Evolutionary conservation across 805 yeast species (phyloP).

Genomic region (Candida maris): DNA sequence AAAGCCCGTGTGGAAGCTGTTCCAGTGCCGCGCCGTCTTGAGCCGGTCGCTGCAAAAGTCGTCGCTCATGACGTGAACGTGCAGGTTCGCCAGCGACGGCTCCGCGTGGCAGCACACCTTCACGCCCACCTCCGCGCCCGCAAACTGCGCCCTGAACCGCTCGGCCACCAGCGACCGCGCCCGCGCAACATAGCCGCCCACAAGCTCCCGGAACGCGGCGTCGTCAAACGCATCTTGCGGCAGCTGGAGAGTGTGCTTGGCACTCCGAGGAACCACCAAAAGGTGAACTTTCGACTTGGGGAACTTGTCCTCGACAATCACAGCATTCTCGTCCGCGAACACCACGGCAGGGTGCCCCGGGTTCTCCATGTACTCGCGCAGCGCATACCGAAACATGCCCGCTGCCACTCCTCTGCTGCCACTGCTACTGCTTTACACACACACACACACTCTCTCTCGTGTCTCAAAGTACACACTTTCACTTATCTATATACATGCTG

Average conservation of each 20-base stretch:
- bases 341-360: constrained; percentile 45
- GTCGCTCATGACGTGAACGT: constrained; percentile 66
- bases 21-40: constrained; percentile 64
- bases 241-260: constrained; percentile 37
- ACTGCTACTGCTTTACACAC: too few species aligned
- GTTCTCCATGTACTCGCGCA: constrained; percentile 43
- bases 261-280: constrained; percentile 54
- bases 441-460: too few species aligned
- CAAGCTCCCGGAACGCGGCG: constrained; percentile 26
- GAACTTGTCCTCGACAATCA: constrained; percentile 55
- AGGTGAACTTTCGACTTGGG: constrained; percentile 64
- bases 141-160: constrained; percentile 16
- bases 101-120: constrained; percentile 63
- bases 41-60: constrained; percentile 55
- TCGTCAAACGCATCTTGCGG: constrained; percentile 51
- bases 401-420: too few species aligned
- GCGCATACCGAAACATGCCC: constrained; percentile 45
- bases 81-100: constrained; percentile 69
- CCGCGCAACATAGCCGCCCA: constrained; percentile 34
- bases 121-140: constrained; percentile 25
- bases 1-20: constrained; percentile 64
- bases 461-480: too few species aligned
- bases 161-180: constrained; percentile 27
- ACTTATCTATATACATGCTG: too few species aligned
- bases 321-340: constrained; percentile 47